Base-by-base conservation (phyloP, 139 green algal species). In the Chlamydomonas applanata region DNA sequence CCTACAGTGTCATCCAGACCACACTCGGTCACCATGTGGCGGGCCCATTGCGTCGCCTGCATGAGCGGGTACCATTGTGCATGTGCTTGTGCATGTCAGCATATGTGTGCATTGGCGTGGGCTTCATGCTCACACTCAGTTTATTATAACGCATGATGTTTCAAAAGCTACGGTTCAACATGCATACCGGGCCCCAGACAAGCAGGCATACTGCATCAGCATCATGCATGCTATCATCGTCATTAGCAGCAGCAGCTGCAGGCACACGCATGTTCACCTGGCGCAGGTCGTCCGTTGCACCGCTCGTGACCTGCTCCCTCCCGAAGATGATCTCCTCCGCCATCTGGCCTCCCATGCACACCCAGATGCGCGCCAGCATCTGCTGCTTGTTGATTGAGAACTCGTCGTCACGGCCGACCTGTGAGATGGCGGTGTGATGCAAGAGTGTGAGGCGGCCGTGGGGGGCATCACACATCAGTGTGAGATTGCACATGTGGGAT, bases 241-340 rank as follows among this genome's bases (percentile, higher is more conserved):
- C n/a, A n/a, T n/a, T n/a, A n/a, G n/a, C n/a, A n/a, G n/a, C n/a
- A n/a, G n/a, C n/a, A n/a, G n/a, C n/a, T n/a, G n/a, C n/a, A n/a
- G n/a, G n/a, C n/a, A n/a, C n/a, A n/a, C n/a, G n/a, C n/a, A n/a
- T n/a, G n/a, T n/a, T 40, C 13, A 85, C 95, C 74, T 94, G 85
- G 40, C 86, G 70, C 54, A 99, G 84, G 83, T 99, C 95, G 9
- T 78, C 87, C 14, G 84, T 92, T 25, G 91, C 93, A 2, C 95
- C 94, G 3, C 87, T 91, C 52, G 71, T 79, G 24, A 92, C 89
- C 69, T 91, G 72, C 66, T 98, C 93, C 19, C 40, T 25, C 11
- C 96, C 96, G 80, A 99, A 98, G n/a, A 99, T 91, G 25, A 99
- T 83, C 88, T 97, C 95, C 90, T 99, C 96, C 7, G 96, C 95